Conservation (phyloP, 75 land plant genomes). For the Cupressus sempervirens region DNA sequence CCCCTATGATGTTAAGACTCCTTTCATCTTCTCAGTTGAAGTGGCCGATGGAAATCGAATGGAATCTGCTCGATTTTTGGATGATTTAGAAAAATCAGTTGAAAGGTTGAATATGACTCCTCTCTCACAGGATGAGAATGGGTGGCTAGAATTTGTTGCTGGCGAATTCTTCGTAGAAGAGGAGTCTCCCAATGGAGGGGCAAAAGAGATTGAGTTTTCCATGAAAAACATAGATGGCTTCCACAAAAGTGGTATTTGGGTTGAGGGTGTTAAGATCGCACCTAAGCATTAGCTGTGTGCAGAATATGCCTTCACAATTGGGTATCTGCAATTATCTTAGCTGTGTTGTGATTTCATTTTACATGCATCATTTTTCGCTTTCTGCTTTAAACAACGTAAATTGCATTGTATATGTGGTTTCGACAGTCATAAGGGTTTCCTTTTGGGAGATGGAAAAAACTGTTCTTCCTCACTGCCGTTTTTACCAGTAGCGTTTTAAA, state of each 20-base stretch:
- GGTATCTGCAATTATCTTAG: too few relatives aligned
- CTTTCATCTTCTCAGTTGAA: background rate
- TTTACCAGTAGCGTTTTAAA: too few relatives aligned
- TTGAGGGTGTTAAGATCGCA: background rate
- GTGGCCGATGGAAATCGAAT: background rate
- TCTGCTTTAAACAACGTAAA: too few relatives aligned
- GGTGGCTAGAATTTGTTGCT: background rate
- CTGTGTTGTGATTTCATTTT: too few relatives aligned
- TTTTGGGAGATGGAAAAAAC: too few relatives aligned
- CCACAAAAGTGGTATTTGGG: background rate
- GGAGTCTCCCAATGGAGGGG: background rate
- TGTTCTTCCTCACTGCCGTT: too few relatives aligned
- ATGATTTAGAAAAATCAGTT: background rate
- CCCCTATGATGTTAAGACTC: background rate
- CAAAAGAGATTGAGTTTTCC: background rate
- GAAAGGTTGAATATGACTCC: background rate
- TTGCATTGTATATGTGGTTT: too few relatives aligned
- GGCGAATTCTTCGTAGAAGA: background rate
- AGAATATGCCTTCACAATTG: too few relatives aligned
- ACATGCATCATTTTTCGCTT: too few relatives aligned
- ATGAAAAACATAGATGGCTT: background rate
- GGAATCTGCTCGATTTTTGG: background rate
- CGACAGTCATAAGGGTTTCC: too few relatives aligned
- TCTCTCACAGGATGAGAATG: background rate
- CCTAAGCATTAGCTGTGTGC: background rate